A percentile compares a stretch with the other conserved stretches of the same genome.
Conservation (phyloP, 2,329 filamentous ascomycete species). For the Botrytis hyacinthi region DNA sequence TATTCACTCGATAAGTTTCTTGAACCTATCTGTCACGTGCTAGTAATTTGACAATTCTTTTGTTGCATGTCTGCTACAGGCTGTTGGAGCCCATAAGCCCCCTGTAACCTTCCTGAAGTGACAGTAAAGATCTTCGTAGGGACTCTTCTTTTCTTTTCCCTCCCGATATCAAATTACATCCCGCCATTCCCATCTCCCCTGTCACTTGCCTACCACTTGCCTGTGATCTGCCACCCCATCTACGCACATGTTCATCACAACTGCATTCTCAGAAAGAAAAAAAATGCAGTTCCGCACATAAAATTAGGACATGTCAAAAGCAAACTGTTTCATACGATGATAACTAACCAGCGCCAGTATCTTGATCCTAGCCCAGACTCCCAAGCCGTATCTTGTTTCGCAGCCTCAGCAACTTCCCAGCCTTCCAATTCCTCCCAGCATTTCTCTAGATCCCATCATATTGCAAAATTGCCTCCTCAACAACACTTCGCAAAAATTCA, state of each 20-base stretch:
- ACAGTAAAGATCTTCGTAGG: accelerated
- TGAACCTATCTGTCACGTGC: not conserved
- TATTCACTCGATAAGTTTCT: not conserved
- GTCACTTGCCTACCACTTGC: not conserved
- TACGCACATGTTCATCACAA: not conserved
- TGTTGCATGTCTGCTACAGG: not conserved
- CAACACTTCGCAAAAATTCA: not conserved
- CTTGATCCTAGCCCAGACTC: not conserved
- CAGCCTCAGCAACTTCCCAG: not conserved
- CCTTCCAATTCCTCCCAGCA: not conserved
- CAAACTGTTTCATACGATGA: not conserved
- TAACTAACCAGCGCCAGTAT: not conserved
- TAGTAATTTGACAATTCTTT: not conserved
- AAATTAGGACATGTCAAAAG: not conserved
- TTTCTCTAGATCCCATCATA: no score
- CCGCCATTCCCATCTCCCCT: not conserved
- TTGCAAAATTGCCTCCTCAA: not conserved
- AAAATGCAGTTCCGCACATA: not conserved
- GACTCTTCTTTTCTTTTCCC: not conserved
- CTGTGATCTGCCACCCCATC: not conserved
- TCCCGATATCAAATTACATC: not conserved
- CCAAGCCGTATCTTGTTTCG: not conserved
- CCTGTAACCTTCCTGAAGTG: not conserved
- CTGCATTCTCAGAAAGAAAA: not conserved
- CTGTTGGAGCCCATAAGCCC: not conserved